These are phyloP conservation scores for barrel medic (Medicago truncatula) DNA, from an alignment of 306 rosid species.

Conservation along the genomic window DNA sequence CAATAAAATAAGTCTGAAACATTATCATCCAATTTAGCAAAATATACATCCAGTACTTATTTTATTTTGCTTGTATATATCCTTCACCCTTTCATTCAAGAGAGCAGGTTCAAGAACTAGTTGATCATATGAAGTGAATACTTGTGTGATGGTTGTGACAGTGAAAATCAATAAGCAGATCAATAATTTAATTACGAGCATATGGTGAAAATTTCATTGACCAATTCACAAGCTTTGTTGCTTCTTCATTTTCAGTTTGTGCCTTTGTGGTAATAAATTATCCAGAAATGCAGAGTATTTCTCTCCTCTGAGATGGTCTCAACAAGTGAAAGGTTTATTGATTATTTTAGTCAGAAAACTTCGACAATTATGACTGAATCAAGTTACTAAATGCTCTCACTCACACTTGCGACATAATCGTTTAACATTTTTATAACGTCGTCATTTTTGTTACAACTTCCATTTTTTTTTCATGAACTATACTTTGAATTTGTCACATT, in stretches of 20 bases:
- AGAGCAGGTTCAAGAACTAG: constrained; percentile 73
- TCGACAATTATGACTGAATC: not conserved
- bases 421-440: no score
- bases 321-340: constrained; percentile 27
- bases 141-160: constrained; percentile 56
- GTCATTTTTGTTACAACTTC: no score
- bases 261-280: constrained; percentile 18
- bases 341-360: constrained; percentile 6
- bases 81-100: constrained; percentile 84
- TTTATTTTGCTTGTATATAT: constrained; percentile 54
- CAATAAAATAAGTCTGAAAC: no score
- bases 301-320: constrained; percentile 4
- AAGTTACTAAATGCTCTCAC: not conserved
- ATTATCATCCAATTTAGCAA: no score
- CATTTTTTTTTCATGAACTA: no score
- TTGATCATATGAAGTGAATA: constrained; percentile 72
- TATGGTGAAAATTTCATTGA: constrained; percentile 3
- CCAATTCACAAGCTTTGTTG: constrained; percentile 16
- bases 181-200: constrained; percentile 22
- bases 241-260: constrained; percentile 19
- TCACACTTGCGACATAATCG: no score
- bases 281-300: not conserved
- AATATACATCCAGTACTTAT: no score
- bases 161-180: constrained; percentile 43
- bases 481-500: no score